Conservation (phyloP, 1,284 basidiomycete genomes). For the Agaricales sp. region DNA sequence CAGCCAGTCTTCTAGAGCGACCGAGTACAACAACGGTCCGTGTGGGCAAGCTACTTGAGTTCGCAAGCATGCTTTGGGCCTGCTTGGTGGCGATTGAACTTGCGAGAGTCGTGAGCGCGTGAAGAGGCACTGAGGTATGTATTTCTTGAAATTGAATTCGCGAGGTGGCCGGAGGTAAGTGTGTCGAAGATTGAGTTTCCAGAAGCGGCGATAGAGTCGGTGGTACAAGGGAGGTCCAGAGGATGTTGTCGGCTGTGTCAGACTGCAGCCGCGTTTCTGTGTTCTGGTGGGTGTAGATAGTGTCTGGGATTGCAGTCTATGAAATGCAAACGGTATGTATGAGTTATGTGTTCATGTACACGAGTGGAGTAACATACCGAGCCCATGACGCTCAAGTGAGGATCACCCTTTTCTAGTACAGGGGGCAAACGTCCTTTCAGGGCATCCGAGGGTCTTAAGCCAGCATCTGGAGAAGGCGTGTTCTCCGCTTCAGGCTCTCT, state of each 20-base stretch:
- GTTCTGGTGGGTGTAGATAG: constrained; percentile 47
- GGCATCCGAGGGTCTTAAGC: not conserved
- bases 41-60: constrained; percentile 16
- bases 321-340: constrained; percentile 5
- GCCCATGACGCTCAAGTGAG: not conserved
- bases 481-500: constrained; percentile 18
- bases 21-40: constrained; percentile 58
- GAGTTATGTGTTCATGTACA: constrained; percentile 8
- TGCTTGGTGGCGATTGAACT: constrained; percentile 17
- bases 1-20: constrained; percentile 57
- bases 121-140: constrained; percentile 43
- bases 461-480: not conserved
- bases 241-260: constrained; percentile 60
- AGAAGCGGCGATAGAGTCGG: constrained; percentile 10
- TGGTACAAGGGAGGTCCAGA: constrained; percentile 41
- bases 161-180: constrained; percentile 19
- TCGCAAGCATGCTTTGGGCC: constrained; percentile 8
- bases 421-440: not conserved
- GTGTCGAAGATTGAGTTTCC: constrained; percentile 13
- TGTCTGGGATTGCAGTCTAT: constrained; percentile 40
- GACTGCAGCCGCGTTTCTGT: constrained; percentile 54
- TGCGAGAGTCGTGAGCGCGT: constrained; percentile 16
- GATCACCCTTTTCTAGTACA: not conserved
- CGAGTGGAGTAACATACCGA: constrained; percentile 14
- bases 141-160: constrained; percentile 49